Percentiles rank a stretch among this genome's conserved stretches.
Evolutionary conservation across 2,329 filamentous ascomycete species (phyloP).

Genomic region (Ceratocystis variospora): DNA sequence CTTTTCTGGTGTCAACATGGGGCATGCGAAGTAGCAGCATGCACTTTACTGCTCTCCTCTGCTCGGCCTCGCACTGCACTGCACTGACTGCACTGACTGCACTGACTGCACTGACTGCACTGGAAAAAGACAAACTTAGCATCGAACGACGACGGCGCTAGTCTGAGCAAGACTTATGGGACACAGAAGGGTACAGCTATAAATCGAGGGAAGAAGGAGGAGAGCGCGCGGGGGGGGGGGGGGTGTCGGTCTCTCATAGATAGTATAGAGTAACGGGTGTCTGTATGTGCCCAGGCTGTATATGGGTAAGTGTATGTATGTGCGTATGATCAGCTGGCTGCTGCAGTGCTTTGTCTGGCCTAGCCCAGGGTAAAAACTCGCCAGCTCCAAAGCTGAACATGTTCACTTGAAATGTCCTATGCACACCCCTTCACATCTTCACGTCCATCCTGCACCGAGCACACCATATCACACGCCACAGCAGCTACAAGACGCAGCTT

Average conservation of each 20-base stretch:
- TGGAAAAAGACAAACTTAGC: no score
- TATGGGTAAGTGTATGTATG: background rate
- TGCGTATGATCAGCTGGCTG: background rate
- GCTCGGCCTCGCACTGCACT: no score
- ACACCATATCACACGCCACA: no score
- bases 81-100: no score
- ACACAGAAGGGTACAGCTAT: no score
- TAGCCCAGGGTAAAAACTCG: background rate
- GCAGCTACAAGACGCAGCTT: background rate
- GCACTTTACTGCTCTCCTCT: no score
- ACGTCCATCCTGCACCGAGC: background rate
- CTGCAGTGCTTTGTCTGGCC: background rate
- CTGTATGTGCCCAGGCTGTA: background rate
- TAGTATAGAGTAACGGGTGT: background rate
- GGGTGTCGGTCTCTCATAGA: no score
- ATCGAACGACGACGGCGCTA: no score
- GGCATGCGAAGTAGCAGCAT: background rate
- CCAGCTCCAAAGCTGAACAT: constrained; percentile 1
- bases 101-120: no score
- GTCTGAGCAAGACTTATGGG: no score
- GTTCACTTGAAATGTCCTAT: background rate
- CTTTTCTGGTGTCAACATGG: background rate
- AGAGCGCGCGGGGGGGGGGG: no score
- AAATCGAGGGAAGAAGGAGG: no score
- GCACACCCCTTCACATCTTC: background rate